Base-by-base conservation (phyloP, 352 stramenopile species). In the Phytopythium boreale region DNA sequence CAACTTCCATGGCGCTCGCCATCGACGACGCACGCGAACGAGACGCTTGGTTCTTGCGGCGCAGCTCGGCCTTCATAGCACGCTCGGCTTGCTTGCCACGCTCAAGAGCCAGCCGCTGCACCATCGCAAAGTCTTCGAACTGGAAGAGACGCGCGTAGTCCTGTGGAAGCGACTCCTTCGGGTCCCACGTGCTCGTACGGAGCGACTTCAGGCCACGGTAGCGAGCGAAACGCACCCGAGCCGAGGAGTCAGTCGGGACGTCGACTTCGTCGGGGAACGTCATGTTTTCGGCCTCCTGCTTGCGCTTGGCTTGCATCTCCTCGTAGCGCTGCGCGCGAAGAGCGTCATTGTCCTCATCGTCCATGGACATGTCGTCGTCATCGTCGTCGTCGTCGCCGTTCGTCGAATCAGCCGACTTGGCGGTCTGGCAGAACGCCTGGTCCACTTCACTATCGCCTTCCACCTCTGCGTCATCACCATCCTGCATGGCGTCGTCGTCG, bases 191-290 rank as follows among this genome's bases (percentile, higher is more conserved):
- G 62, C 90, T 98, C 62, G 95, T 99, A 31, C 96, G 91, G 67
- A 99, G 97, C 53, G 82, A 98, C 77, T 99, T 98, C 52, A 99
- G 83, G 14, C 95, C 95, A 46, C 98, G 92, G 88, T 99, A 99
- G 8, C 86, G 86, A 20, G 87, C 87, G 63, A 95, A 94, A 37
- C 87, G 84, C 19, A 89, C 76, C 36, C 84, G 84, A 20, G 80
- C 87, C 36, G 77, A 67, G 17, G 77, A 75, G 47, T 95, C 85
- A 0, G 52, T 64, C 2, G 87, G 84, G 37, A 80, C 72, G 41
- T 95, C 87, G n/a, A 93, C 93, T 69, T 99, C 97, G 69, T 99
- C 97, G 0, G 97, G 97, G 68, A 99, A 99, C 15, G 90, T 76
- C 70, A 98, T 86, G 70, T 98, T 97, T 39, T 97, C 80, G 56